Base-by-base conservation (phyloP, 1,139 yeast species). In the Magnusiomyces fungicola region DNA sequence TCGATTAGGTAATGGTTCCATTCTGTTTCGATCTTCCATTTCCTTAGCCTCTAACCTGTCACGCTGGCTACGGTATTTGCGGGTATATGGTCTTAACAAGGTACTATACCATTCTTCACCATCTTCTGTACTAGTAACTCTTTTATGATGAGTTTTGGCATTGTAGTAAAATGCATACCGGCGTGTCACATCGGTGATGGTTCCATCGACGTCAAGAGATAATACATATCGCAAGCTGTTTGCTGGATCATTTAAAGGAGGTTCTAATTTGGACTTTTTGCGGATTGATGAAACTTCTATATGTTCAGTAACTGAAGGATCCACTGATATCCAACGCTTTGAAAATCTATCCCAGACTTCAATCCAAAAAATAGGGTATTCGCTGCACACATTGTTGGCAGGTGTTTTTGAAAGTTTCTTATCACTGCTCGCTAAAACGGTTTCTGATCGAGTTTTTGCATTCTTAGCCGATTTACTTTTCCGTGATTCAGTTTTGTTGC, bases 1-100 rank as follows among this genome's bases (percentile, higher is more conserved):
- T 58, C 79, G 85, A 49, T 82, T 80, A 0, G 99, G 99, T 75
- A 92, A 81, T 0, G 95, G 96, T 61, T 94, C 98, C 22, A 76
- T 72, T 29, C 78, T 69, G 49, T 86, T 83, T 44, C 88, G 71
- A 47, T 79, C 76, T 33, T 75, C 69, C 53, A 94, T 82, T 58
- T 86, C 94, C 44, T 77, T 77, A 49, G 78, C 72, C 62, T 92
- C 98, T 49, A 76, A 72, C 33, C 78, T 74, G 60, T 90, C 97
- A 19, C 78, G 68, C 72, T 5, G 32, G 9, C 21, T 24, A 24
- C 14, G 3, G 14, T 18, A 21, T 22, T 33, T 32, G 16, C 25
- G 25, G 9, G 33, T 33, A 34, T 42, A 70, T 70, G 0, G 67
- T 61, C 1, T 59, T 14, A 65, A 37, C 7, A 50, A 36, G 10